phyloP scores from a whole-genome alignment of 805 yeast genomes.

The Wickerhamiella lipophila region DNA sequence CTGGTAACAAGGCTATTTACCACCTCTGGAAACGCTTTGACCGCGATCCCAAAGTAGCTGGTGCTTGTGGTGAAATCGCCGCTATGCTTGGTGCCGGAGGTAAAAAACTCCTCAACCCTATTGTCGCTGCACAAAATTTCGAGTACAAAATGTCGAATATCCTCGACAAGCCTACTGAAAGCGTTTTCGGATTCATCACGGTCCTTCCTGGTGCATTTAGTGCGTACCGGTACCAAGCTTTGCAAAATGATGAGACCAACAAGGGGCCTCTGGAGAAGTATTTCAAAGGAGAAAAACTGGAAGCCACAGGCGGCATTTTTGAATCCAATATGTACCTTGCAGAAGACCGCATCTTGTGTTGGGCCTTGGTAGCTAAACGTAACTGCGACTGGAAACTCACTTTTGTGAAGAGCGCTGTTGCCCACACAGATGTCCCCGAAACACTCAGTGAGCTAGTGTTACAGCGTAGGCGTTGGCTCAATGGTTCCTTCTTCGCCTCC shows the following conservation, averaged over 20 bases:
- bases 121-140: constrained; percentile 92
- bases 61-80: constrained; percentile 95
- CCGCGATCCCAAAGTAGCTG: constrained; percentile 69
- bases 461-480: constrained; percentile 93
- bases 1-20: constrained; percentile 70
- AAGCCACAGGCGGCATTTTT: constrained; percentile 68
- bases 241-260: constrained; percentile 54
- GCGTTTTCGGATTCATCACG: constrained; percentile 84
- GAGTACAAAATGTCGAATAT: constrained; percentile 94
- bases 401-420: constrained; percentile 78
- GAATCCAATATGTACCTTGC: constrained; percentile 95
- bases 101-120: constrained; percentile 55
- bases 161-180: constrained; percentile 89
- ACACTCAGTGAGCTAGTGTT: constrained; percentile 71
- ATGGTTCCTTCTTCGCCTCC: constrained; percentile 93
- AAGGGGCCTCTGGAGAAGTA: constrained; percentile 79
- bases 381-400: constrained; percentile 62
- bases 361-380: constrained; percentile 82
- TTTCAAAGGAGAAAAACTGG: constrained; percentile 81
- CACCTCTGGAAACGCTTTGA: constrained; percentile 82
- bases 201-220: constrained; percentile 96
- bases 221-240: constrained; percentile 78
- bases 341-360: constrained; percentile 90
- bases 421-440: constrained; percentile 94
- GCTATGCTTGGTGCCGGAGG: constrained; percentile 62